Conservation (phyloP, 345 rosid species). For the Lepidium sativum region DNA sequence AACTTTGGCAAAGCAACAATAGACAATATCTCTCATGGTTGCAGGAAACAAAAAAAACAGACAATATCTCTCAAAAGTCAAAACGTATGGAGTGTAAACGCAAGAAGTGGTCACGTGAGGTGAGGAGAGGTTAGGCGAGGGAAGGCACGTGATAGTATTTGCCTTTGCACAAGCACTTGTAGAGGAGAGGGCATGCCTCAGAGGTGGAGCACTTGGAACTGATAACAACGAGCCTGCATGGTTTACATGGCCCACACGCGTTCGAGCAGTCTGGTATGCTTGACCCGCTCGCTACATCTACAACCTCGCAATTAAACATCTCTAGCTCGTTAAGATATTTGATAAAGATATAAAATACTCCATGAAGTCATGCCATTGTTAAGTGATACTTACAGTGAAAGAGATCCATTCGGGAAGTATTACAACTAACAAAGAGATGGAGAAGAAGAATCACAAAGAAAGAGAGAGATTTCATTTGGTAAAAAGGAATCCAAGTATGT, state of each 20-base stretch:
- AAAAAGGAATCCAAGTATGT: neutral
- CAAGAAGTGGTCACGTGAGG: neutral
- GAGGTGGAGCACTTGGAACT: slow-evolving; percentile 58
- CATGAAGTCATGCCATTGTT: too few species aligned
- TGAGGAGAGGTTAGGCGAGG: neutral
- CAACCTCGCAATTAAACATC: neutral
- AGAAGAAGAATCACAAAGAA: slow-evolving; percentile 10
- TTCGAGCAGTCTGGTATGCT: slow-evolving; percentile 85
- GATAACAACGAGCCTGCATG: slow-evolving; percentile 87
- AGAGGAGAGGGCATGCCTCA: slow-evolving; percentile 88
- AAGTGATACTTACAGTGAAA: slow-evolving; percentile 12
- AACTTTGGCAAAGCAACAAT: neutral
- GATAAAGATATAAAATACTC: too few species aligned
- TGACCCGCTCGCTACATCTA: slow-evolving; percentile 47
- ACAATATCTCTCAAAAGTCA: slow-evolving; percentile 1
- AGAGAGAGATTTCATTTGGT: slow-evolving; percentile 5
- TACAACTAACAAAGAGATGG: slow-evolving; percentile 13
- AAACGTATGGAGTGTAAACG: neutral
- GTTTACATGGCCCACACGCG: slow-evolving; percentile 87
- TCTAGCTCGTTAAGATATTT: too few species aligned
- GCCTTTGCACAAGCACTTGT: slow-evolving; percentile 82
- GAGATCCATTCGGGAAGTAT: neutral
- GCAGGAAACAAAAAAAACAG: neutral
- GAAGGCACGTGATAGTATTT: slow-evolving; percentile 80
- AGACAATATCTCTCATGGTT: neutral